These are phyloP conservation scores for Colletotrichum nymphaeae DNA, from an alignment of 2,329 filamentous ascomycete genomes.

Conservation along the genomic window DNA sequence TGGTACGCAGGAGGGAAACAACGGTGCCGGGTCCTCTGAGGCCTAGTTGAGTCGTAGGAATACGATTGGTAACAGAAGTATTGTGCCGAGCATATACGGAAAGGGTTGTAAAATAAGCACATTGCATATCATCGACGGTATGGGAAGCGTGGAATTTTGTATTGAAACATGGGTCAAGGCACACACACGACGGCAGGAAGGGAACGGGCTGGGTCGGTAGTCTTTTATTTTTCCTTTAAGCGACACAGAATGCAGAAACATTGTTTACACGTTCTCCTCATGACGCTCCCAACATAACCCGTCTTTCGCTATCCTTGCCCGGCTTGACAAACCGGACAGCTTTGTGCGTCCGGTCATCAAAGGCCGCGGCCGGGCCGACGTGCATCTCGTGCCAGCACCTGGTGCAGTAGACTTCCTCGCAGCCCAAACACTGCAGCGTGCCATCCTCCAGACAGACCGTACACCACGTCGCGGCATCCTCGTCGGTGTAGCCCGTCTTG, in stretches of 20 bases:
- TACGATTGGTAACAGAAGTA: neutral
- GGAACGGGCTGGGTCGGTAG: neutral
- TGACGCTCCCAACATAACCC: slow-evolving; percentile 51
- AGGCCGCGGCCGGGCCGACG: slow-evolving; percentile 73
- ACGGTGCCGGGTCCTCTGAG: slow-evolving; percentile 21
- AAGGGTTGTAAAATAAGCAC: slow-evolving; percentile 2
- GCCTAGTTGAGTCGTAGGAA: neutral
- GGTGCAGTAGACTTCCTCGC: slow-evolving; percentile 81
- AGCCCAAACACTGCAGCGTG: slow-evolving; percentile 77
- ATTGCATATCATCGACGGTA: neutral
- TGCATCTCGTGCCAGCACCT: slow-evolving; percentile 88
- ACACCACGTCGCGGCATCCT: slow-evolving; percentile 83
- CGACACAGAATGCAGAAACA: slow-evolving; percentile 23
- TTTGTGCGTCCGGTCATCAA: slow-evolving; percentile 77
- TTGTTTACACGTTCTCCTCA: slow-evolving; percentile 7
- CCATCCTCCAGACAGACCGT: slow-evolving; percentile 86
- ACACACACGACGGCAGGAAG: slow-evolving; percentile 7
- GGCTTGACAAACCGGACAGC: slow-evolving; percentile 68
- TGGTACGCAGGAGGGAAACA: slow-evolving; percentile 22
- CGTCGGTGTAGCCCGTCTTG: slow-evolving; percentile 67
- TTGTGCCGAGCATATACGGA: neutral
- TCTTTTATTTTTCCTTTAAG: neutral
- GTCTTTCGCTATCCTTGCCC: slow-evolving; percentile 45
- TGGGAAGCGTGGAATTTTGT: slow-evolving; percentile 2
- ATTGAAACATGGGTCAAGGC: slow-evolving; percentile 1